phyloP scores from a whole-genome alignment of 1,284 basidiomycete genomes.

The Heimioporus retisporus region DNA sequence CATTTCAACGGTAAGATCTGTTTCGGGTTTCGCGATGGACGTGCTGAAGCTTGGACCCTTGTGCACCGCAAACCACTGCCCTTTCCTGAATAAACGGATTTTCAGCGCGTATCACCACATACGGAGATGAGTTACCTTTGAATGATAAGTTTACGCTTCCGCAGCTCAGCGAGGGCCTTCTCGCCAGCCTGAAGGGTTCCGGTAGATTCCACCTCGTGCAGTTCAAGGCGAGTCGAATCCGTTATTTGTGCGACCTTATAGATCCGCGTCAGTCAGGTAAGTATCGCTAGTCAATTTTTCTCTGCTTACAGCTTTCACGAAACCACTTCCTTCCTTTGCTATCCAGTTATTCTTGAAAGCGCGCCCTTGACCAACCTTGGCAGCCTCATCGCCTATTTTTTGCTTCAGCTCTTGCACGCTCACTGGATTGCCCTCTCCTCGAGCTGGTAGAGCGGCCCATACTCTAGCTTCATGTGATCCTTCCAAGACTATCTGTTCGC shows the following conservation, averaged over 20 bases:
- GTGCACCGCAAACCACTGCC: constrained; percentile 92
- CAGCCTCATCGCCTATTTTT: constrained; percentile 83
- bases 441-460: constrained; percentile 84
- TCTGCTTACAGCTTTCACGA: constrained; percentile 83
- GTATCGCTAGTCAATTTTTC: background rate
- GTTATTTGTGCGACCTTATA: constrained; percentile 69
- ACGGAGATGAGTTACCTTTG: constrained; percentile 63
- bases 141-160: constrained; percentile 90
- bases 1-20: constrained; percentile 98
- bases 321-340: constrained; percentile 89
- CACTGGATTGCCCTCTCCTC: constrained; percentile 76
- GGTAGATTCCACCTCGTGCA: constrained; percentile 80
- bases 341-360: constrained; percentile 99
- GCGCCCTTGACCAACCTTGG: constrained; percentile 93
- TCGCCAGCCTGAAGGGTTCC: constrained; percentile 81
- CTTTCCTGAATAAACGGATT: constrained; percentile 72
- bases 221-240: constrained; percentile 81
- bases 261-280: constrained; percentile 12
- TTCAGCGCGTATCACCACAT: background rate
- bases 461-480: constrained; percentile 97
- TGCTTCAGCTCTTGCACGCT: constrained; percentile 77
- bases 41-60: constrained; percentile 94
- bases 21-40: constrained; percentile 97
- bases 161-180: constrained; percentile 85
- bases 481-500: constrained; percentile 77